Evolutionary conservation across 1,284 basidiomycete species (phyloP), one percentile per base, ranked within the genome.

Genomic region (Cystobasidium sp.): DNA sequence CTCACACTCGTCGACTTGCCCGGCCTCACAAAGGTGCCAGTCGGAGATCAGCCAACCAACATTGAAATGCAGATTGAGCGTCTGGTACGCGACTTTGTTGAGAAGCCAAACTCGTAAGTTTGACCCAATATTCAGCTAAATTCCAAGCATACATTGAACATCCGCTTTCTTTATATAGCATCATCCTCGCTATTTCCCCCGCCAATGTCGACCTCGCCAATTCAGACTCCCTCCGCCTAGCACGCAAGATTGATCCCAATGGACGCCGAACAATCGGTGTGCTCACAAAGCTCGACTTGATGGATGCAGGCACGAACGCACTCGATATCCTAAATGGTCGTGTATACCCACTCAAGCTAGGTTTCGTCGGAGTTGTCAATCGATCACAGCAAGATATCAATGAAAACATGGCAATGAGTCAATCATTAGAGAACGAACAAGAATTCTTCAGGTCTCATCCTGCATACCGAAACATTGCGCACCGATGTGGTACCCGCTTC

Each of bases 191-290:
- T 37, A 94, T 99, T 20, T 98, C 95, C 12, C 89, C 94, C 2
- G 96, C 96, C 55, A 99, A 99, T 81, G 96, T 98, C 75, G 96
- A 99, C 83, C 88, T 99, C 69, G 96, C 96, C 80, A 99, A 99
- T 84, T 98, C 96, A 0, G 96, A 98, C 82, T 91, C 95, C 3
- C 88, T 99, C 78, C 97, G 98, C 83, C 90, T 99, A 58, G 96
- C 96, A 14, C 91, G 96, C 58, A 88, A 90, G 7, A 93, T 98
- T 62, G 96, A 99, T 81, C 93, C 96, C 0, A 93, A 97, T 83
- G 94, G 96, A 18, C 88, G 95, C 37, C 88, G 96, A 43, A 99
- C 96, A 22, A 94, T 98, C 75, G 96, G 96, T 75, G 92, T 99
- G 24, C 86, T 99, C 64, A 96, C 95, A 39, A 99, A 99, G 84